Base-by-base conservation (phyloP, 805 yeast genomes). In the Schwanniomyces vanrijiae region DNA sequence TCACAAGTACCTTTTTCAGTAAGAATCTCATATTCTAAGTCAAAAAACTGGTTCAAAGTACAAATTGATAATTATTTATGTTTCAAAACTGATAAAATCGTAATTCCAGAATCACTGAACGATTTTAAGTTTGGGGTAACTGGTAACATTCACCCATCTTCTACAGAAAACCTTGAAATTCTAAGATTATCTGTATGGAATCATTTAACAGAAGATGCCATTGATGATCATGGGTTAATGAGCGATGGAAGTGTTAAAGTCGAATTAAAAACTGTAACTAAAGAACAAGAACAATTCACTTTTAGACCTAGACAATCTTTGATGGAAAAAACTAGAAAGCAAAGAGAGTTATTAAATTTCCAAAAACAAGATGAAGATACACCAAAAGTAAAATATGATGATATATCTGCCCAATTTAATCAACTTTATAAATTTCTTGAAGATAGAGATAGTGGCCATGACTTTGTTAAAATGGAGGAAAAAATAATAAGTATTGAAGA, bases 21-120 rank as follows among this genome's bases (percentile, higher is more conserved):
- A n/a, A 79, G 90, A 64, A 53, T 87, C 11, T 80, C 85, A 7
- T 85, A 84, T 55, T 77, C 81, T 20, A 62, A 64, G 8, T 60
- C 67, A 35, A 61, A 62, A 22, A 68, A 71, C 13, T 63, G 78
- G 49, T 71, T 84, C 52, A 83, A 84, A 53, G 75, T 86, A n/a
- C 89, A 87, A 51, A 68, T 85, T 42, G 89, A 87, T 63, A 87
- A 87, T 61, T 81, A 77, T 54, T 71, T 87, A 47, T 83, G 90
- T 58, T 80, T 86, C 64, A 82, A 82, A 62, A 83, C 90, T 0
- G 77, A 80, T 48, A 64, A 78, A 45, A 68, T 86, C 31, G 59
- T 64, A 29, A 59, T 86, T 16, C 80, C 80, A 26, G 50, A 61
- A 5, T 47, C 52, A 18, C 52, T 59, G 1, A 54, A 67, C 10